Conservation (phyloP, 805 yeast species). For the Candida ficus region DNA sequence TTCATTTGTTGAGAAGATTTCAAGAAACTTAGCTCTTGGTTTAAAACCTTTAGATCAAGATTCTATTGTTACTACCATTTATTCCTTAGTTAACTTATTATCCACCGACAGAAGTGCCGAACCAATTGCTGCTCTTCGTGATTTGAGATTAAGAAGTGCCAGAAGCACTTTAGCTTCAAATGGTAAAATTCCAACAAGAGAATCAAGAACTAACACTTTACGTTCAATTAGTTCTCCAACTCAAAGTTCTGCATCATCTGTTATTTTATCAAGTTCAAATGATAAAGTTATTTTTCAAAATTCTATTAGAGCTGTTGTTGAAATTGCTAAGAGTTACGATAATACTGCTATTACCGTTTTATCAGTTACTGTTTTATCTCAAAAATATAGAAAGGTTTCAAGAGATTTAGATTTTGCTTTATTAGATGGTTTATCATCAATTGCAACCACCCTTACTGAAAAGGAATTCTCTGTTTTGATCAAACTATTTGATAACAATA, state of each 20-base stretch:
- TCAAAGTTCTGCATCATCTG: constrained; percentile 4
- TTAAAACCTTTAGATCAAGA: constrained; percentile 71
- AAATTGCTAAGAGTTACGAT: constrained; percentile 58
- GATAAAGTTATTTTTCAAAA: constrained; percentile 45
- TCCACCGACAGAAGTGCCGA: constrained; percentile 45
- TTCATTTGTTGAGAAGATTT: constrained; percentile 44
- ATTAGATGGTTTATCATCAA: constrained; percentile 54
- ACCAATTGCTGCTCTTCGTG: constrained; percentile 30
- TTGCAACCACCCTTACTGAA: constrained; percentile 57
- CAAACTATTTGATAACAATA: constrained; percentile 49
- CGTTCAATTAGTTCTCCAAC: constrained; percentile 11
- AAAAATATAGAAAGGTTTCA: constrained; percentile 52
- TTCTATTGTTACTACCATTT: constrained; percentile 75
- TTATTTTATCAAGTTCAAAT: constrained; percentile 2
- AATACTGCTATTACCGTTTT: constrained; percentile 72
- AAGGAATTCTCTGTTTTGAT: constrained; percentile 64
- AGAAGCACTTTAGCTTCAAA: constrained; percentile 18
- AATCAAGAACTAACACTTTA: constrained; percentile 19
- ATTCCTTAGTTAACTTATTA: constrained; percentile 73
- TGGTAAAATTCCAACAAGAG: constrained; percentile 6
- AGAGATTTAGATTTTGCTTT: constrained; percentile 50
- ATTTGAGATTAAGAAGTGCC: constrained; percentile 29
- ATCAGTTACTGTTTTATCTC: constrained; percentile 76
- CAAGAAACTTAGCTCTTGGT: constrained; percentile 60
- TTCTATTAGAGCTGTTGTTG: constrained; percentile 62